These are phyloP conservation scores for Trametes cinnabarina DNA, from an alignment of 768 basidiomycete genomes.

Conservation along the genomic window DNA sequence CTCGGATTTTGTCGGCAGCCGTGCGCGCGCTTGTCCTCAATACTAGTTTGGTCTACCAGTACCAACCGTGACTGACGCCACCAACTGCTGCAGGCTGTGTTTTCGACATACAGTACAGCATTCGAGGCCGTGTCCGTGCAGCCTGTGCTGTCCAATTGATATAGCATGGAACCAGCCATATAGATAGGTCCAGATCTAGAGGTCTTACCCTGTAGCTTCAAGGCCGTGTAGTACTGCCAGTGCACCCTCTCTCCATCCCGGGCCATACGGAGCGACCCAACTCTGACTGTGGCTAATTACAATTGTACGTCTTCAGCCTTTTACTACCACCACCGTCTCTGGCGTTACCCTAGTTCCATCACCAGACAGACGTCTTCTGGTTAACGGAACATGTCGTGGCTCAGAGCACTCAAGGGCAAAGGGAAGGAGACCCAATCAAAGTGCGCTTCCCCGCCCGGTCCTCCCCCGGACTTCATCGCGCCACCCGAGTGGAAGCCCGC, in stretches of 20 bases:
- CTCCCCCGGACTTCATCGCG: neutral
- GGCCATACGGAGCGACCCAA: no score
- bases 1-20: no score
- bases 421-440: neutral
- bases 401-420: conserved; percentile 1
- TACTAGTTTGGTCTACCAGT: neutral
- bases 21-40: neutral
- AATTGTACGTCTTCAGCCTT: neutral
- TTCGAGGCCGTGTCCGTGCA: no score
- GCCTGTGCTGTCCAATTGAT: no score
- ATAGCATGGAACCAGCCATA: no score
- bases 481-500: conserved; percentile 64
- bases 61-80: neutral
- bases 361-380: neutral
- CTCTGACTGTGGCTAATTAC: no score
- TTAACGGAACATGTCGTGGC: conserved; percentile 3
- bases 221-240: no score
- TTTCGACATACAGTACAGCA: no score
- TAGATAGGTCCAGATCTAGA: no score
- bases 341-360: neutral
- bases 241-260: no score
- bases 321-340: neutral
- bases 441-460: conserved; percentile 3
- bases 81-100: no score
- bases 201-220: no score